Conservation (phyloP, 441 rosid species). For the Gossypium lobatum region DNA sequence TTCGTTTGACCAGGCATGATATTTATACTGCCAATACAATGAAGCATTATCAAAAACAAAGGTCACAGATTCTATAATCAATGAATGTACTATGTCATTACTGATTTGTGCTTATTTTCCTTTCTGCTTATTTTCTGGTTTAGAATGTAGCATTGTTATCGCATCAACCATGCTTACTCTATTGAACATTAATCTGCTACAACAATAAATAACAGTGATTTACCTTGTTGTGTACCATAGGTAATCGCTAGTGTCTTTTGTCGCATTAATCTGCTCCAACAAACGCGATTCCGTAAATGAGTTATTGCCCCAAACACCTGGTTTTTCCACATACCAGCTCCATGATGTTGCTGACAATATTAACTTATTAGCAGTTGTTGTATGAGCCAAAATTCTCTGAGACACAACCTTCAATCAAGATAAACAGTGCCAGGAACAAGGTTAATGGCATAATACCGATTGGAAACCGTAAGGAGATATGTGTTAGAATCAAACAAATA, state of each 20-base stretch:
- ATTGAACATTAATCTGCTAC: not conserved
- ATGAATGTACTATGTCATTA: not conserved
- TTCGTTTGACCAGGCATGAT: constrained; percentile 21
- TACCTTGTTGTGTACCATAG: constrained; percentile 67
- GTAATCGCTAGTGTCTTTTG: constrained; percentile 56
- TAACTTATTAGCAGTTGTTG: constrained; percentile 22
- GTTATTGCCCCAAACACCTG: constrained; percentile 43
- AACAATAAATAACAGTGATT: not conserved
- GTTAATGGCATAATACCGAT: not conserved
- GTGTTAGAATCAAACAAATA: not conserved
- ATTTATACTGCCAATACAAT: constrained; percentile 28
- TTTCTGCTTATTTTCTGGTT: not conserved
- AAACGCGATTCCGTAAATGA: constrained; percentile 39
- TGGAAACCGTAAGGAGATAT: not conserved
- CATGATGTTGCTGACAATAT: constrained; percentile 27
- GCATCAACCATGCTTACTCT: not conserved
- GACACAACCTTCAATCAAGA: constrained; percentile 43
- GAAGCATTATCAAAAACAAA: constrained; percentile 12
- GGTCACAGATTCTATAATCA: not conserved
- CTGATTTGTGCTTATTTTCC: not conserved
- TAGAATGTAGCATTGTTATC: not conserved
- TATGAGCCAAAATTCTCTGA: constrained; percentile 33
- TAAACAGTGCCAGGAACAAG: constrained; percentile 7
- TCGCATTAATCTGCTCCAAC: constrained; percentile 57
- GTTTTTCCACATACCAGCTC: constrained; percentile 58